These are phyloP conservation scores for Arthrocladium fulminans DNA, from an alignment of 2,329 filamentous ascomycete species.

Conservation along the genomic window DNA sequence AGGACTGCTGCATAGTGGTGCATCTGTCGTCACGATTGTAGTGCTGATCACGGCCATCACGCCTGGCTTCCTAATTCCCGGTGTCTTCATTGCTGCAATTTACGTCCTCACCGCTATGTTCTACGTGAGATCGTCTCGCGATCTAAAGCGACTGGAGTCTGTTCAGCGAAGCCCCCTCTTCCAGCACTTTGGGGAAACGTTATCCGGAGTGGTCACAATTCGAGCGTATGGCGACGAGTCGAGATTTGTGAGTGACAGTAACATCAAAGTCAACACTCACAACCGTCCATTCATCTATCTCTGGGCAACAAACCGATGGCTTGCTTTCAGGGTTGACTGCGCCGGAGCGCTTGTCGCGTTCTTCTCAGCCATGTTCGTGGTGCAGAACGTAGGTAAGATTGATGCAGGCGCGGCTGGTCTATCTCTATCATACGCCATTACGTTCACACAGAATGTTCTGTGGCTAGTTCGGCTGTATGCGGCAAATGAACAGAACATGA, in stretches of 20 bases:
- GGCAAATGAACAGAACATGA: slow-evolving; percentile 98
- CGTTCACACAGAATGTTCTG: slow-evolving; percentile 91
- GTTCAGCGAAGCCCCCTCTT: slow-evolving; percentile 90
- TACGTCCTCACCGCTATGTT: slow-evolving; percentile 79
- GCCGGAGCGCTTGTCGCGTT: slow-evolving; percentile 88
- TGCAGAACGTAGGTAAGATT: slow-evolving; percentile 70
- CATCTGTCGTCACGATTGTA: slow-evolving; percentile 72
- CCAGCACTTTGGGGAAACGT: slow-evolving; percentile 94
- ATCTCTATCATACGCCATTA: slow-evolving; percentile 89
- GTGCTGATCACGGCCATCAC: slow-evolving; percentile 81
- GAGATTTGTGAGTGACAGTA: slow-evolving; percentile 86
- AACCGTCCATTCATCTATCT: slow-evolving; percentile 90
- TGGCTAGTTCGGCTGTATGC: slow-evolving; percentile 95
- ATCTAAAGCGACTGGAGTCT: slow-evolving; percentile 89
- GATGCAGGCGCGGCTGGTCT: slow-evolving; percentile 89
- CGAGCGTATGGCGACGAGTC: slow-evolving; percentile 91
- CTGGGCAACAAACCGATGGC: slow-evolving; percentile 95
- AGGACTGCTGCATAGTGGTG: slow-evolving; percentile 57
- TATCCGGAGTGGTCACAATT: slow-evolving; percentile 92
- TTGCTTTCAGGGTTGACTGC: slow-evolving; percentile 82
- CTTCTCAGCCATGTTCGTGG: slow-evolving; percentile 85
- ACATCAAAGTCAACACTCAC: slow-evolving; percentile 79
- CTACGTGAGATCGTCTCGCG: slow-evolving; percentile 86
- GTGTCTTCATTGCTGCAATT: slow-evolving; percentile 69
- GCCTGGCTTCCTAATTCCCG: slow-evolving; percentile 81